Conservation (phyloP, 2,329 filamentous ascomycete genomes). For the Biscogniauxia sp. region DNA sequence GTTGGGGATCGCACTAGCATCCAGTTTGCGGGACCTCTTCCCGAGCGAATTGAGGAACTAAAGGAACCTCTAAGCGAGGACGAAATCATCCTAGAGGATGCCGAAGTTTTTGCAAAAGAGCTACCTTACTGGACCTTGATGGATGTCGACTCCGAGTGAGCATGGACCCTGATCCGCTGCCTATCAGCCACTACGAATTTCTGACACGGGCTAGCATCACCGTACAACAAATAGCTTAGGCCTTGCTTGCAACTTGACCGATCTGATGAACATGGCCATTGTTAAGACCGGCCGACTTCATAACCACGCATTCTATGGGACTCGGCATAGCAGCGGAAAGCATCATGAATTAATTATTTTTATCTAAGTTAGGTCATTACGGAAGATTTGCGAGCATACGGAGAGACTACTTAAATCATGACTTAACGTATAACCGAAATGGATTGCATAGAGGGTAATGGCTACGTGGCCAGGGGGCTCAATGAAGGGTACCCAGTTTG, state of each 20-base stretch:
- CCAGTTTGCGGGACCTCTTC: constrained; percentile 26
- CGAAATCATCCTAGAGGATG: constrained; percentile 31
- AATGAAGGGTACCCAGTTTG: constrained; percentile 16
- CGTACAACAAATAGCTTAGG: constrained; percentile 18
- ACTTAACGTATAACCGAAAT: constrained; percentile 13
- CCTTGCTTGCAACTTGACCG: constrained; percentile 7
- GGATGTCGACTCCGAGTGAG: constrained; percentile 33
- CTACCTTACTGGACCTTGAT: constrained; percentile 34
- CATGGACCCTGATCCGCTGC: neutral
- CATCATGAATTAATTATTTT: constrained; percentile 6
- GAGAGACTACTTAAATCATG: constrained; percentile 4
- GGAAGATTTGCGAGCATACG: constrained; percentile 6
- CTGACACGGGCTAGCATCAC: constrained; percentile 8
- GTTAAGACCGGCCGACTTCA: neutral
- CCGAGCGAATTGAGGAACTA: constrained; percentile 33
- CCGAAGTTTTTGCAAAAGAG: constrained; percentile 29
- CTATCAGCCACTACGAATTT: constrained; percentile 4
- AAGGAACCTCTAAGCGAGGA: constrained; percentile 34
- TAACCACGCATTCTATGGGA: constrained; percentile 1
- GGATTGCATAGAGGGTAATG: constrained; percentile 28
- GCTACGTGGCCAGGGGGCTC: constrained; percentile 26
- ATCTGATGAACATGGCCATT: constrained; percentile 2
- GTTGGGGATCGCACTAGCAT: constrained; percentile 32
- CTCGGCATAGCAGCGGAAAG: constrained; percentile 6
- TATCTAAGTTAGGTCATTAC: constrained; percentile 4